Evolutionary conservation across 305 asterid genomes (phyloP), one percentile per base, ranked within the genome.

Genomic region (Solanum aculeatissimum): DNA sequence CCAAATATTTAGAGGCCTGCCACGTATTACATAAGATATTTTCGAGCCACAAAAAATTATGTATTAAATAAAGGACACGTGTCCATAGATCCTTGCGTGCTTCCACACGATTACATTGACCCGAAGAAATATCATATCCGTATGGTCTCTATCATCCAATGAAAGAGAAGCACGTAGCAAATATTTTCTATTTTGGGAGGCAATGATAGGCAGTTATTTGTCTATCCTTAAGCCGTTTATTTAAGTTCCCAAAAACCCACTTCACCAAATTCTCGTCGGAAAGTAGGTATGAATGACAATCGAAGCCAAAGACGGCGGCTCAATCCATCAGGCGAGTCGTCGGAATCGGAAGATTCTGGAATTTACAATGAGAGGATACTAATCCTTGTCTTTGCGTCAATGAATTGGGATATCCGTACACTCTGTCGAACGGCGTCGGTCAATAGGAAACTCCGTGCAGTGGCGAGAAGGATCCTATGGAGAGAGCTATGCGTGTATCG

Each of bases 401-500:
- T 95, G 16, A 90, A 91, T 15, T 95, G 97, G 97, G 98, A 95
- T 68, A 92, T 95, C 27, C 93, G 85, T 11, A 86, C 89, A 38
- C 88, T 95, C 35, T 91, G 95, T 85, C 90, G 80, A 2, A 77
- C 88, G 60, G 88, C 96, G n/a, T 68, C 91, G 38, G 97, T 94
- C 5, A 91, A 89, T 78, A 72, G 92, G 70, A 84, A 83, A 78
- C 93, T 94, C 35, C 93, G 95, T 7, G 99, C 98, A 5, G 27
- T 95, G 79, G 96, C 96, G 0, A 92, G 91, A n/a, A 89, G 98
- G 69, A 86, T 93, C 32, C 89, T 95, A 0, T 95, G 99, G 99
- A 91, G 91, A 47, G 94, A 92, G 88, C 92, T 94, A 29, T 93
- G 97, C 81, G 81, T 87, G n/a, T 81, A 88, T 87, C 90, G 93